These are phyloP conservation scores for Boletus vinaceobasis DNA, from an alignment of 768 basidiomycete species.

Conservation along the genomic window DNA sequence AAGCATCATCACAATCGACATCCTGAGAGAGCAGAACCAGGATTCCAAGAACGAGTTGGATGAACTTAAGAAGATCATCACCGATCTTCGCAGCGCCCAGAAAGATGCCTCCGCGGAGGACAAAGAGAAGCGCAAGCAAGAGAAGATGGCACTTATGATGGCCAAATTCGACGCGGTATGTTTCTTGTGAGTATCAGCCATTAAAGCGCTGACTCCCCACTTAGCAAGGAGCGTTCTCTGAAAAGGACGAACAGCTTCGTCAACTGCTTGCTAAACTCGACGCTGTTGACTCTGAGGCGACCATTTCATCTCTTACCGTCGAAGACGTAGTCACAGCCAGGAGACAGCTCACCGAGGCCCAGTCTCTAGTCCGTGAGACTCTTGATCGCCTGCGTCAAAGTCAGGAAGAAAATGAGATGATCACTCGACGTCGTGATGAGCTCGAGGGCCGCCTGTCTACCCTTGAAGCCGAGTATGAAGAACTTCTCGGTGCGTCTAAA, in stretches of 20 bases:
- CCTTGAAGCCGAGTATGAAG: constrained; percentile 94
- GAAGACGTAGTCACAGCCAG: constrained; percentile 82
- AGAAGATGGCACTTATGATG: constrained; percentile 99
- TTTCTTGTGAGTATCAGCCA: constrained; percentile 10
- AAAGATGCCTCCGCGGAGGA: constrained; percentile 89
- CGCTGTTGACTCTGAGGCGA: constrained; percentile 61
- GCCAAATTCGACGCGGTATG: constrained; percentile 94
- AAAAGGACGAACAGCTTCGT: constrained; percentile 92
- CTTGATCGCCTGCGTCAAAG: constrained; percentile 85
- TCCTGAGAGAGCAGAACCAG: constrained; percentile 89
- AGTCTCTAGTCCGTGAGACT: constrained; percentile 80
- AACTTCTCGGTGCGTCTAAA: constrained; percentile 73
- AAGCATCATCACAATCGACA: constrained; percentile 86
- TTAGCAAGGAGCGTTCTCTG: constrained; percentile 90
- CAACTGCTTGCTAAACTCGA: constrained; percentile 82
- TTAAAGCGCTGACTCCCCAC: constrained; percentile 3
- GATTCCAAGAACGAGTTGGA: constrained; percentile 88
- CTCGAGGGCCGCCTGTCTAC: constrained; percentile 76
- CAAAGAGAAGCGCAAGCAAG: constrained; percentile 98
- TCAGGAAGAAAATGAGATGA: constrained; percentile 90
- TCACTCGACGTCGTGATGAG: constrained; percentile 78
- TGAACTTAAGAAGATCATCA: constrained; percentile 76
- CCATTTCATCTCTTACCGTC: constrained; percentile 54
- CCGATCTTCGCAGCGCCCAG: constrained; percentile 76
- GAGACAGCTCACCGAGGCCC: constrained; percentile 86